These are phyloP conservation scores for Apiospora saccharicola DNA, from an alignment of 2,329 filamentous ascomycete genomes.

Conservation along the genomic window DNA sequence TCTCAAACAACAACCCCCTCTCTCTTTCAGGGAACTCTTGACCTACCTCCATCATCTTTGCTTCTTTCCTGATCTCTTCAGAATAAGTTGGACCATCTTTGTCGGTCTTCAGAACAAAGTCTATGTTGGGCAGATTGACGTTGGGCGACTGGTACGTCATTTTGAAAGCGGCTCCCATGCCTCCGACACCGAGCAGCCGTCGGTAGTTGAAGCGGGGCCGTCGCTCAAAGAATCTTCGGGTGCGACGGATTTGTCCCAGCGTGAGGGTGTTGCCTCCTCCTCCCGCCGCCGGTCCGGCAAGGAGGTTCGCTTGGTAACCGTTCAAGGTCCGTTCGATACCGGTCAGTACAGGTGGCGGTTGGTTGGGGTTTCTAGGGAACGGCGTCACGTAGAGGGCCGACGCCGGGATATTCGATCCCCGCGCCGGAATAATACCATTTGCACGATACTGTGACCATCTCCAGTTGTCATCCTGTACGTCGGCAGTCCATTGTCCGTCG, in stretches of 20 bases:
- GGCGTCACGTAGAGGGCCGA: no score
- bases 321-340: no score
- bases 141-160: background rate
- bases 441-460: background rate
- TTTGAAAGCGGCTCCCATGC: background rate
- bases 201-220: background rate
- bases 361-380: no score
- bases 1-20: no score
- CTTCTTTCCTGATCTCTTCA: background rate
- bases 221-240: background rate
- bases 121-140: background rate
- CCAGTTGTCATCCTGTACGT: background rate
- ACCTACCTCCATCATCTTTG: background rate
- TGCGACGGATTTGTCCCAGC: background rate
- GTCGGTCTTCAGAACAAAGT: background rate
- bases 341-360: no score
- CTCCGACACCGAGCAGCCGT: background rate
- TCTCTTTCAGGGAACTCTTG: no score
- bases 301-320: no score
- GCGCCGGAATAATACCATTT: no score
- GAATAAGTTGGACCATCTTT: background rate
- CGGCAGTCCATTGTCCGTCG: background rate
- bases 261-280: background rate
- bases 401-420: no score
- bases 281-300: no score